Conservation (phyloP, 2,329 filamentous ascomycete species). For the Pyrenophora tritici-repentis region DNA sequence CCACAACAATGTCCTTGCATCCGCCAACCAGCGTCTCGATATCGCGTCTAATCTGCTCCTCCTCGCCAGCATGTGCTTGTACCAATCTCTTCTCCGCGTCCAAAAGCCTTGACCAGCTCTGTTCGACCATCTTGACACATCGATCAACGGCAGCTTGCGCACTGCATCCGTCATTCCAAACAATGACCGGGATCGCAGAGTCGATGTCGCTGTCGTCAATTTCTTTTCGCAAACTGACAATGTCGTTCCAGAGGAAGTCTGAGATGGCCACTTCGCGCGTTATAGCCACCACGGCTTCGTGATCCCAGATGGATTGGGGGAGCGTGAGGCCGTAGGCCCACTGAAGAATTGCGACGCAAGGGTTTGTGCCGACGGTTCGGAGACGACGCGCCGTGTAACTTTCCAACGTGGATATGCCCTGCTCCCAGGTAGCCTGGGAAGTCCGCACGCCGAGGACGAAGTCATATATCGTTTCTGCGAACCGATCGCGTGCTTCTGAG, state of each 20-base stretch:
- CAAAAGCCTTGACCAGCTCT: slow-evolving; percentile 8
- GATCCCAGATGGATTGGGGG: slow-evolving; percentile 9
- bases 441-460: slow-evolving; percentile 9
- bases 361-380: slow-evolving; percentile 10
- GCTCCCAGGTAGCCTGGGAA: slow-evolving; percentile 13
- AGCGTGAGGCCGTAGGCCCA: slow-evolving; percentile 12
- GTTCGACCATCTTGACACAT: slow-evolving; percentile 9
- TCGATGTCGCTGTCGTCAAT: slow-evolving; percentile 13
- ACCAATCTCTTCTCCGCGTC: slow-evolving; percentile 7
- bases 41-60: slow-evolving; percentile 4
- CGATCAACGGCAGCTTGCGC: slow-evolving; percentile 15
- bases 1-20: slow-evolving; percentile 15
- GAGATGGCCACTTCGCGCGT: slow-evolving; percentile 12
- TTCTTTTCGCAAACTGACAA: slow-evolving; percentile 17
- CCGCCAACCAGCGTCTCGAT: slow-evolving; percentile 8
- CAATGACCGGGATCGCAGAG: slow-evolving; percentile 16
- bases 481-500: slow-evolving; percentile 12
- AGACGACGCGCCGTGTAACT: slow-evolving; percentile 13
- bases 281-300: slow-evolving; percentile 9
- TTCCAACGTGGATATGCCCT: slow-evolving; percentile 9
- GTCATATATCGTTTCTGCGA: slow-evolving; percentile 13
- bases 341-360: slow-evolving; percentile 10
- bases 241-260: slow-evolving; percentile 17
- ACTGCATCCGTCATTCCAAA: slow-evolving; percentile 15
- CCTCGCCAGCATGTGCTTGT: slow-evolving; percentile 1